Percentiles rank a stretch among this genome's conserved stretches.
Evolutionary conservation across 2,329 filamentous ascomycete species (phyloP).

Genomic region (Xylaria digitata): DNA sequence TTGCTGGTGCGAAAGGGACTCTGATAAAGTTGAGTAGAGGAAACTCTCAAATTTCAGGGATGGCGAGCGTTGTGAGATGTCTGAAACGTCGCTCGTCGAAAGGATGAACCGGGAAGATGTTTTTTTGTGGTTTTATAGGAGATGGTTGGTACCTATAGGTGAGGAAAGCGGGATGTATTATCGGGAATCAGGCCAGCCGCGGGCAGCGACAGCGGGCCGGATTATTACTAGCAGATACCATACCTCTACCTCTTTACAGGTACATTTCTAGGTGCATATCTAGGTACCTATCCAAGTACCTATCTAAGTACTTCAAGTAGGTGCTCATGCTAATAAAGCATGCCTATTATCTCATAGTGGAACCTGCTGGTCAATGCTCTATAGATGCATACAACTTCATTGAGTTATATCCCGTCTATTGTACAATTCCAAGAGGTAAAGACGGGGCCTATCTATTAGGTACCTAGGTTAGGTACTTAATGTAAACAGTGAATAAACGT

Average conservation of each 20-base stretch:
- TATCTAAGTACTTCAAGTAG: too few relatives aligned
- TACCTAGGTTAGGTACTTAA: too few relatives aligned
- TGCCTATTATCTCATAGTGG: not conserved
- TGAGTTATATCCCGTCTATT: too few relatives aligned
- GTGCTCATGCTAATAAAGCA: not conserved
- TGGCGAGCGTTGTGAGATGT: not conserved
- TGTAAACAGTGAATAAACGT: too few relatives aligned
- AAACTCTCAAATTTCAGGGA: not conserved
- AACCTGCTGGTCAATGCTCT: not conserved
- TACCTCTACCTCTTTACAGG: too few relatives aligned
- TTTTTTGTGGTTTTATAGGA: not conserved
- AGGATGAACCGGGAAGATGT: not conserved
- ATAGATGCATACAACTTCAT: conserved; percentile 5
- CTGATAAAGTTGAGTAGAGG: not conserved
- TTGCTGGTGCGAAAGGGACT: not conserved
- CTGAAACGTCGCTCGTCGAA: not conserved
- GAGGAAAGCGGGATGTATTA: conserved; percentile 23
- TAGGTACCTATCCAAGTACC: too few relatives aligned
- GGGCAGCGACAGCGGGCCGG: conserved; percentile 6
- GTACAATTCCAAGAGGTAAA: too few relatives aligned
- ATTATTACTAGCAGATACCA: too few relatives aligned
- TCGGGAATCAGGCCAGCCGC: conserved; percentile 19
- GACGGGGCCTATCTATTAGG: too few relatives aligned
- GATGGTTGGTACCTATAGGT: not conserved
- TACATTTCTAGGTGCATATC: too few relatives aligned